Base-by-base conservation (phyloP, 2,329 filamentous ascomycete species). In the Arthrobotrys sphaeroides region DNA sequence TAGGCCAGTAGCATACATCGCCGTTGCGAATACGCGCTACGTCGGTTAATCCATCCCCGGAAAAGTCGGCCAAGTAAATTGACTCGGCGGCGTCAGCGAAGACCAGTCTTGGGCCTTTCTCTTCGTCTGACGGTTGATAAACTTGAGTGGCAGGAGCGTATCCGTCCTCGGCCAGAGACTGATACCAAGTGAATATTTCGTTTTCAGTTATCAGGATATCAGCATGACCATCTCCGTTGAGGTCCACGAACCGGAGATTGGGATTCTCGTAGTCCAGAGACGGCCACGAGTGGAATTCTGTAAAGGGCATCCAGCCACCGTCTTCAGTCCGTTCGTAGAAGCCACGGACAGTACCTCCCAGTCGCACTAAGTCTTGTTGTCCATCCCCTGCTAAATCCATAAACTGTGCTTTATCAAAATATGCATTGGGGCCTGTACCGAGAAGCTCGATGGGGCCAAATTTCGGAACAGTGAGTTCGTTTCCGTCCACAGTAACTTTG, bases 1-100 rank as follows among this genome's bases (percentile, higher is more conserved):
- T 83, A 1, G 82, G 81, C 81, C 82, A 83, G 70, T 83, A 83
- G 10, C 16, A 6, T 0, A 82, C 49, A 13, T 78, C 51, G 0
- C 79, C 79, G 59, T 82, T 80, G 2, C 20, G 10, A 36, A 83
- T 77, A 0, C 73, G 43, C 7, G 80, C 79, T 4, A 81, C 18
- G 57, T 82, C 80, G 1, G 43, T 16, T 1, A 80, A 76, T 0
- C 80, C 80, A 59, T 81, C 80, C 2, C 81, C 80, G 9, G 77
- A 74, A 72, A 81, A 78, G 65, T 81, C 80, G 2, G 78, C 76
- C 1, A 78, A 47, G 49, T 78, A 79, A 79, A 66, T 38, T 45
- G 20, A 33, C 64, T 45, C 0, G 5, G 5, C 7, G 36, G 1
- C 28, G 28, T 64, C 60, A 4, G n/a, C n/a, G 10, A 26, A 20